Base-by-base conservation (phyloP, 148 eudicot species). In the Polygonum aviculare region DNA sequence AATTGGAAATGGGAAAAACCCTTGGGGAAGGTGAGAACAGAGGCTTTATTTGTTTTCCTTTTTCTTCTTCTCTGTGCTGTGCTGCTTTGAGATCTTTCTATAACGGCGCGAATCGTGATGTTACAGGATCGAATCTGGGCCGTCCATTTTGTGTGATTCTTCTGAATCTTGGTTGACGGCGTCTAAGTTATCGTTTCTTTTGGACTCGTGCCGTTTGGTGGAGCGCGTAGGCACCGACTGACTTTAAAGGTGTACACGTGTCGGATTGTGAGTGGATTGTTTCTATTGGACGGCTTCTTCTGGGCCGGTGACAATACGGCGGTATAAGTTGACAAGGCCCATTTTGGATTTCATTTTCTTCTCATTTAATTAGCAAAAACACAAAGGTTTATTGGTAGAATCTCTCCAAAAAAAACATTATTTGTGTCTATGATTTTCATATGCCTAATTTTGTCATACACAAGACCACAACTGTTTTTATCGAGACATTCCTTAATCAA, bases 1-100 rank as follows among this genome's bases (percentile, higher is more conserved):
- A 48, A 69, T 54, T 65, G 74, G 78, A 72, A 72, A 72, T 41
- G 54, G 38, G 75, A 72, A 48, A 72, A 72, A 72, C 75, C 54
- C 54, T 72, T 51, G 33, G 51, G 51, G 11, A 31, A 5, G 9
- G 22, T 3, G 39, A 40, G 74, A 41, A 72, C 12, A 47, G 44
- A 9, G 74, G 15, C n/a, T 45, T 9, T 72, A 7, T 36, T 72
- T 21, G 47, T 26, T n/a, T 72, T 11, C 18, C 44, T 21, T 72
- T 26, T 4, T 8, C 44, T 21, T 72, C 14, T 4, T 1, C 63
- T 21, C 16, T 3, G 4, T 51, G 15, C 54, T 72, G 45, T 21
- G 16, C 12, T 41, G 75, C 75, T 72, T 38, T 18, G 54, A 45
- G 52, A 22, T 52, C 33, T 0, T n/a, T 72, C 10, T 72, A 72